Conservation (phyloP, 2,329 filamentous ascomycete genomes). For the Fusarium sp. region DNA sequence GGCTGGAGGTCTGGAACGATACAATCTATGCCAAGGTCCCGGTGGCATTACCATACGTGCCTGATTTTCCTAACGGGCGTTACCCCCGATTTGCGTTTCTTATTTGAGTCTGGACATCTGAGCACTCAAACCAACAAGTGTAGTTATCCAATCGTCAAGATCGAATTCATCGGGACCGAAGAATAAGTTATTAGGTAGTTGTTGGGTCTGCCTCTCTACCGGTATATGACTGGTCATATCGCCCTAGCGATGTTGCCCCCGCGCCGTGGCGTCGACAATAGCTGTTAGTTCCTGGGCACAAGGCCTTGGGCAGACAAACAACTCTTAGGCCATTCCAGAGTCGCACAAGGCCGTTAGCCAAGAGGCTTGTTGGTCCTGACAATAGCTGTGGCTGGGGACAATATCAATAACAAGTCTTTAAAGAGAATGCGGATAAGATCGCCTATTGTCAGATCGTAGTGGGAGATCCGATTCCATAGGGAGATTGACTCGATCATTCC, state of each 20-base stretch:
- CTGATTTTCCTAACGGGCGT: background rate
- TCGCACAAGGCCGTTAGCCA: background rate
- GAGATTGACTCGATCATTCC: background rate
- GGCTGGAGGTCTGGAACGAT: background rate
- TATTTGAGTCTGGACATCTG: background rate
- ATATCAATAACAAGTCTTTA: background rate
- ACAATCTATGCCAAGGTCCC: background rate
- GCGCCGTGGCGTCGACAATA: background rate
- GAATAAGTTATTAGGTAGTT: rapidly evolving
- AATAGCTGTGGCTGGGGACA: background rate
- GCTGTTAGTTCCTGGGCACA: background rate
- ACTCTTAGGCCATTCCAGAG: background rate
- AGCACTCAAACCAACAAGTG: background rate
- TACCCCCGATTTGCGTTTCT: background rate
- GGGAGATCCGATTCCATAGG: background rate
- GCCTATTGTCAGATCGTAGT: background rate
- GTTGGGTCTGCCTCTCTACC: rapidly evolving
- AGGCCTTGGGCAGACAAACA: background rate
- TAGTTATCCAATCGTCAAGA: rapidly evolving
- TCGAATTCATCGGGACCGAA: background rate
- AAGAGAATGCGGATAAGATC: background rate
- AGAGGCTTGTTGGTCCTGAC: background rate
- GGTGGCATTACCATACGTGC: background rate
- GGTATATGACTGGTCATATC: background rate
- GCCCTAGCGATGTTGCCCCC: background rate